Evolutionary conservation across 352 stramenopile genomes (phyloP).

Genomic region (Pythium rishiriense): DNA sequence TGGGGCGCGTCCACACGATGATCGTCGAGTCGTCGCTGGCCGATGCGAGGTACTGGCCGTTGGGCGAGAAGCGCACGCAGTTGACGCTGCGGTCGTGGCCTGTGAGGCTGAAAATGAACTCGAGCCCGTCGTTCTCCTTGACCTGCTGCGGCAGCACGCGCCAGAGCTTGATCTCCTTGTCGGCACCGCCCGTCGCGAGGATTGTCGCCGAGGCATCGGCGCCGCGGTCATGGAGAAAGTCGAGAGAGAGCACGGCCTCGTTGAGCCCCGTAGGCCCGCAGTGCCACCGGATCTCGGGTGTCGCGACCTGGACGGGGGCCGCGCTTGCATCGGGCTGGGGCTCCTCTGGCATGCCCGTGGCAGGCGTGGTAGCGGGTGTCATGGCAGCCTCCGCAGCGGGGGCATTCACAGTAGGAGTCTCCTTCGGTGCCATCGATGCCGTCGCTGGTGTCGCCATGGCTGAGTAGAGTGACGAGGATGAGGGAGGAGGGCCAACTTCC

Average conservation of each 20-base stretch:
- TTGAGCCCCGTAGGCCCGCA: slow-evolving; percentile 87
- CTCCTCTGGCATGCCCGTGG: neutral
- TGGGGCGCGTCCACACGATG: slow-evolving; percentile 81
- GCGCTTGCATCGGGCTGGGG: neutral
- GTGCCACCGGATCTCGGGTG: slow-evolving; percentile 86
- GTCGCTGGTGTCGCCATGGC: slow-evolving; percentile 4
- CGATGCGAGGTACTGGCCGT: slow-evolving; percentile 82
- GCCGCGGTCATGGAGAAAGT: slow-evolving; percentile 52
- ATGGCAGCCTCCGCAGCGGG: no score
- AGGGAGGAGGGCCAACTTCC: slow-evolving; percentile 4
- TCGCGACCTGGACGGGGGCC: slow-evolving; percentile 53
- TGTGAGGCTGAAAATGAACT: slow-evolving; percentile 84
- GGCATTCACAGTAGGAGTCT: no score
- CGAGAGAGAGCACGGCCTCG: slow-evolving; percentile 81
- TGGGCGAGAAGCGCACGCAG: slow-evolving; percentile 90
- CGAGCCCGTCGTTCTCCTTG: slow-evolving; percentile 40
- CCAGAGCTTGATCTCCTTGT: slow-evolving; percentile 91
- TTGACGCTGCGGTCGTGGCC: slow-evolving; percentile 91
- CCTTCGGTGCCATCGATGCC: no score
- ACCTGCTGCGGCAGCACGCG: slow-evolving; percentile 40
- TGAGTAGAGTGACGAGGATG: slow-evolving; percentile 3
- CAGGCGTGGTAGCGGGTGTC: neutral
- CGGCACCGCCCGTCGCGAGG: slow-evolving; percentile 78
- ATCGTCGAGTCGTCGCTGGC: slow-evolving; percentile 90
- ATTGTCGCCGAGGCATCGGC: slow-evolving; percentile 27